These are phyloP conservation scores for Bolboschoenoplectus hybrid DNA, from an alignment of 202 grass and related monocot genomes.

Conservation along the genomic window DNA sequence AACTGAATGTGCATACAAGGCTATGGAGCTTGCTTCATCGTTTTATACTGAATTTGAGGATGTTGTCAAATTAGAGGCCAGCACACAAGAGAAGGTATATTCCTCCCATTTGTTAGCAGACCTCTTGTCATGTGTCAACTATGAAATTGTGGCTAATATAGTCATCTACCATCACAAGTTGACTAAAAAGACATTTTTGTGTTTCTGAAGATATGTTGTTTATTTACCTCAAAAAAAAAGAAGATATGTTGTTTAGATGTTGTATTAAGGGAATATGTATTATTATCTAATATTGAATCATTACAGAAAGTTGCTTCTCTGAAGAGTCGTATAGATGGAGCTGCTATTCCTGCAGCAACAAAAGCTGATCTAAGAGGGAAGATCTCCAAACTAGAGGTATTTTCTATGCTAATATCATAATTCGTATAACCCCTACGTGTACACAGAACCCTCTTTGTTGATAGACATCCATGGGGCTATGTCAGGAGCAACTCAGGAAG, in stretches of 20 bases:
- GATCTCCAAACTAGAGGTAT: conserved; percentile 80
- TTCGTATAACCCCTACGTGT: background rate
- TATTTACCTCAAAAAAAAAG: too few species aligned
- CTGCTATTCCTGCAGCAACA: conserved; percentile 74
- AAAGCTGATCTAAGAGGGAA: conserved; percentile 93
- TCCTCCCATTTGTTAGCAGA: conserved; percentile 6
- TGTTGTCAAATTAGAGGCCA: conserved; percentile 61
- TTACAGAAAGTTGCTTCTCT: conserved; percentile 86
- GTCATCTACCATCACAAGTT: conserved; percentile 22
- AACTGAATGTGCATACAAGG: conserved; percentile 66
- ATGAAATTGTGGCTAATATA: conserved; percentile 22
- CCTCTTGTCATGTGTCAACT: conserved; percentile 22
- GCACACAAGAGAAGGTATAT: conserved; percentile 73
- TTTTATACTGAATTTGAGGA: conserved; percentile 66
- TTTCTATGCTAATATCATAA: conserved; percentile 30
- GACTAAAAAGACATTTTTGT: background rate
- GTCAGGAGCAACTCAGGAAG: conserved; percentile 85
- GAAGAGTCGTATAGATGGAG: conserved; percentile 75
- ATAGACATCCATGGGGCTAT: conserved; percentile 1
- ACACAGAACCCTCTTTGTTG: background rate
- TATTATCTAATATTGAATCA: background rate
- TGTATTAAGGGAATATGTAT: conserved; percentile 35
- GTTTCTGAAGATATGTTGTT: background rate
- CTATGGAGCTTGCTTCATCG: conserved; percentile 68
- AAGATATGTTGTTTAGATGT: background rate